Base-by-base conservation (phyloP, 805 yeast genomes). In the Cyberlindnera meyerae region DNA sequence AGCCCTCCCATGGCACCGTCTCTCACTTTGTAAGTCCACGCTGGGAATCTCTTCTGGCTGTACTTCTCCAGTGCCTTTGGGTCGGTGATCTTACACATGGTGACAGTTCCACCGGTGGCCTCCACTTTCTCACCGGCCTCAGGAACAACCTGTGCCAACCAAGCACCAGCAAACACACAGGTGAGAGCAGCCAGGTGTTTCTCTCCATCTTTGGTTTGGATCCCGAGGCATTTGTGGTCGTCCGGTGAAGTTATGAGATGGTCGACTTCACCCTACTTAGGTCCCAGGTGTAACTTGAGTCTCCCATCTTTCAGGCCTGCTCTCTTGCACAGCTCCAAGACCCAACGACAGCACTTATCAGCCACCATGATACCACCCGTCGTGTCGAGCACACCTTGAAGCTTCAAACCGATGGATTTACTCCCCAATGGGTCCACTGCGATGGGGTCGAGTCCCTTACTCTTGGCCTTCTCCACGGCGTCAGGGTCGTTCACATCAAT, bases 81-180 rank as follows among this genome's bases (percentile, higher is more conserved):
- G 17, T 43, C 40, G 4, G 36, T 30, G 6, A 60, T 32, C 27
- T 57, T 52, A 16, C 57, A 48, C 21, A 54, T 29, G 6, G 51
- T 53, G 13, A 61, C 57, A 22, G 60, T 54, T 12, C 58, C 63
- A n/a, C 52, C 54, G 6, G 58, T 53, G 7, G 58, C 63, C 34
- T 58, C 60, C 13, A 50, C 43, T 15, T 42, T 54, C 27, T 47
- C 51, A 26, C 33, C 26, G 6, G 55, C 53, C 34, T 56, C 61
- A 12, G 66, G 65, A 14, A 52, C 45, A 14, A 52, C 27, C 17
- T 45, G 46, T 4, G 49, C 22, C 12, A 44, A 29, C 49, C 49
- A 45, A 8, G 49, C 36, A 18, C 49, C 49, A n/a, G 35, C 42
- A 40, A 40, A 42, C 9, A 45, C 39, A 21, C 18, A 24, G 12